Evolutionary conservation across 1,284 basidiomycete genomes (phyloP).

Genomic region (Xerocomus nothofagi): DNA sequence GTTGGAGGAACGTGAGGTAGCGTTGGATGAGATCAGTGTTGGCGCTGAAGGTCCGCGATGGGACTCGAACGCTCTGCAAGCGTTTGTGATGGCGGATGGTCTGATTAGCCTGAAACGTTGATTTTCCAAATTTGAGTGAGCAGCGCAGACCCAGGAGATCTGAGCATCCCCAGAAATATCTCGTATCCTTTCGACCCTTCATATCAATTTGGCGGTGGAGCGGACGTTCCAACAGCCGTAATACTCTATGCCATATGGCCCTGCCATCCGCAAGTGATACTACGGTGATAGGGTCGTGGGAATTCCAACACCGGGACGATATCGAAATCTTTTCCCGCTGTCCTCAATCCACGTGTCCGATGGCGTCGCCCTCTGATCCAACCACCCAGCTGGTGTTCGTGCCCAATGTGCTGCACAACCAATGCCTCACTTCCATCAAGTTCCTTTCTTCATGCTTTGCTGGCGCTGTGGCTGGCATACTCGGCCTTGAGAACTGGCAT

Average conservation of each 20-base stretch:
- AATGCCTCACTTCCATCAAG: constrained; percentile 61
- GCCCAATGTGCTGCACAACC: constrained; percentile 73
- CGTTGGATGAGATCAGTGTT: not conserved
- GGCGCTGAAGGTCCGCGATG: constrained; percentile 1
- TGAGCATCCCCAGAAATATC: no score
- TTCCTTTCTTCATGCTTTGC: constrained; percentile 81
- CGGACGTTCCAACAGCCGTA: no score
- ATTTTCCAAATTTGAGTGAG: not conserved
- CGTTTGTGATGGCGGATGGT: no score
- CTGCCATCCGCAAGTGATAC: no score
- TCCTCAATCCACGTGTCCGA: constrained; percentile 7
- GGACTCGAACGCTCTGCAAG: no score
- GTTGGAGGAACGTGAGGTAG: not conserved
- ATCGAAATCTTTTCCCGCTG: not conserved
- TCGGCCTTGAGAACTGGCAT: constrained; percentile 79
- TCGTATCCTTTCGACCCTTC: no score
- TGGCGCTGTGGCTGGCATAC: constrained; percentile 81
- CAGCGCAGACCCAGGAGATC: no score
- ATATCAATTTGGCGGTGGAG: no score
- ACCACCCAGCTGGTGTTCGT: constrained; percentile 66
- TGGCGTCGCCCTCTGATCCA: constrained; percentile 43
- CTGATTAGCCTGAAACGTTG: not conserved
- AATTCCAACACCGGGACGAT: not conserved
- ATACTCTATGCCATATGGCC: no score
- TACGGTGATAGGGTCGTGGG: constrained; percentile 16